Evolutionary conservation across 345 rosid species (phyloP).

Genomic region (Boechera retrofracta): DNA sequence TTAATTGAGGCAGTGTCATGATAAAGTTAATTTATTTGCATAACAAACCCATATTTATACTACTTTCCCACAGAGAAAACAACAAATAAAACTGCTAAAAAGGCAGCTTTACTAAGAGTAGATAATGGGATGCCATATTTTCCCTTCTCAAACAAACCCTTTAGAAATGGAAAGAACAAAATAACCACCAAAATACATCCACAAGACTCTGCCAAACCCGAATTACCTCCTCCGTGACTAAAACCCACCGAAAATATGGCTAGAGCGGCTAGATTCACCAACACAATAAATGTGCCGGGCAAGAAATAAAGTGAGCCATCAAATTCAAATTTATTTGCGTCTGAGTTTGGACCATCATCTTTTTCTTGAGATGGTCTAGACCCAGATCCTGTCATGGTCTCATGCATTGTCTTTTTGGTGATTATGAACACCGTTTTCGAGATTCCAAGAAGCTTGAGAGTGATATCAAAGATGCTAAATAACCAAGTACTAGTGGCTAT

Average conservation of each 20-base stretch:
- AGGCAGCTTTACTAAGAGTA: slow-evolving; percentile 52
- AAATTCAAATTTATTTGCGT: slow-evolving; percentile 46
- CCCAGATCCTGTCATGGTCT: background rate
- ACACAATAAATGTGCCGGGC: slow-evolving; percentile 57
- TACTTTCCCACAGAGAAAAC: background rate
- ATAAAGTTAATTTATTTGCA: background rate
- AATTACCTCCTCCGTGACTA: slow-evolving; percentile 24
- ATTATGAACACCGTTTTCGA: slow-evolving; percentile 57
- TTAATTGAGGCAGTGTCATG: background rate
- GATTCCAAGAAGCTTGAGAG: slow-evolving; percentile 52
- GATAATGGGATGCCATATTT: slow-evolving; percentile 62
- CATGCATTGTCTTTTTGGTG: slow-evolving; percentile 50
- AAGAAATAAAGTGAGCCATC: slow-evolving; percentile 52
- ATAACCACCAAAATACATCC: slow-evolving; percentile 46
- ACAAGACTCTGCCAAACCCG: slow-evolving; percentile 50
- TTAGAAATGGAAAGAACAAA: slow-evolving; percentile 55
- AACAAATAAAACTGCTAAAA: slow-evolving; percentile 43
- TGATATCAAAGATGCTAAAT: slow-evolving; percentile 46
- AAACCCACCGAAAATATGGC: slow-evolving; percentile 10
- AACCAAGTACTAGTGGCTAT: slow-evolving; percentile 45
- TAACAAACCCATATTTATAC: background rate
- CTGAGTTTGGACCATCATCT: background rate
- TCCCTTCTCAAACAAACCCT: slow-evolving; percentile 57
- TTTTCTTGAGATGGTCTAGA: background rate
- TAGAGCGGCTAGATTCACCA: slow-evolving; percentile 51